Percentiles rank a stretch among this genome's conserved stretches.
These are phyloP conservation scores for Ceratocystis huliohia DNA, from an alignment of 2,329 filamentous ascomycete species.

Conservation along the genomic window DNA sequence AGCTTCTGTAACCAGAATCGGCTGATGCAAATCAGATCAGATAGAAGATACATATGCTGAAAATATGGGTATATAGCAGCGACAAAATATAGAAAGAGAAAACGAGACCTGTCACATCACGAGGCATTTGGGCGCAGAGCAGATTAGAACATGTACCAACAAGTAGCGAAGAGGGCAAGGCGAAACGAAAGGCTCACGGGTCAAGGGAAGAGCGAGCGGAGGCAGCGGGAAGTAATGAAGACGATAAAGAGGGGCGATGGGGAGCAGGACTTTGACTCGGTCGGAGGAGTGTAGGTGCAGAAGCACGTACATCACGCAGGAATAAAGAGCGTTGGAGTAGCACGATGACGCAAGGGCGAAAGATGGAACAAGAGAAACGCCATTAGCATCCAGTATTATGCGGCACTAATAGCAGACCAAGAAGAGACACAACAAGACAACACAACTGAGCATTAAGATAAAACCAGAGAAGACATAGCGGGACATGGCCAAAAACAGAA, in stretches of 20 bases:
- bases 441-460: neutral
- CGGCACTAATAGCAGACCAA: neutral
- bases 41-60: neutral
- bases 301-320: too few relatives aligned
- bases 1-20: neutral
- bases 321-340: too few relatives aligned
- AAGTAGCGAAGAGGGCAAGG: neutral
- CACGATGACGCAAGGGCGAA: too few relatives aligned
- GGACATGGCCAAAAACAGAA: neutral
- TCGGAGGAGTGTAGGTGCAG: neutral
- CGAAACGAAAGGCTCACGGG: neutral
- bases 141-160: neutral
- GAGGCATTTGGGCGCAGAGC: neutral
- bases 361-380: too few relatives aligned
- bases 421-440: neutral
- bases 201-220: slow-evolving; percentile 1
- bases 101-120: neutral
- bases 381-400: too few relatives aligned
- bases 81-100: neutral
- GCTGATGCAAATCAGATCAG: neutral
- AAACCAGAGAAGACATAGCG: neutral
- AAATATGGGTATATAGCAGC: neutral
- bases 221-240: neutral
- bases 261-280: neutral
- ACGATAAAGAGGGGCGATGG: neutral